phyloP scores from a whole-genome alignment of 1,284 basidiomycete species.

The Prillingera fragicola region DNA sequence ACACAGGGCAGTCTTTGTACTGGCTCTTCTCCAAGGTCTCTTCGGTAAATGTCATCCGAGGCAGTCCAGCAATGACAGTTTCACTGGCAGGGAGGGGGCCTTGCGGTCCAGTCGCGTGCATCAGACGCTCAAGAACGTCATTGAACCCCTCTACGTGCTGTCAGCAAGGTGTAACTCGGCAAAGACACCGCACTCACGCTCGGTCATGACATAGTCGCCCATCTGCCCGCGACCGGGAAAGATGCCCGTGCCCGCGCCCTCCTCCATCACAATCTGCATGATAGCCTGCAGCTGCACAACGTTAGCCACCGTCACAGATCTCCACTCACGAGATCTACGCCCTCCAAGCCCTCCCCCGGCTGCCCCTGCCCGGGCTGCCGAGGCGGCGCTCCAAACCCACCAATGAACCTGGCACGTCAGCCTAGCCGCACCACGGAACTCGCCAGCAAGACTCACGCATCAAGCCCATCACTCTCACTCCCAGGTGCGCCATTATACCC shows the following conservation, averaged over 20 bases:
- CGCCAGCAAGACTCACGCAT: conserved; percentile 5
- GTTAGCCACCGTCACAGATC: too few species aligned
- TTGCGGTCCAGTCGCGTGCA: conserved; percentile 45
- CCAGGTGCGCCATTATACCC: conserved; percentile 9
- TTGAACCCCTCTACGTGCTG: conserved; percentile 40
- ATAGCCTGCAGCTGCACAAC: conserved; percentile 34
- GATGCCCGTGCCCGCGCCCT: conserved; percentile 18
- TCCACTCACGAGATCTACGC: conserved; percentile 24
- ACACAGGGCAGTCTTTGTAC: conserved; percentile 46
- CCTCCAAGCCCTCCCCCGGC: conserved; percentile 9
- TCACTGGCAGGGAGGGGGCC: conserved; percentile 43
- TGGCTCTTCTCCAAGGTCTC: conserved; percentile 31
- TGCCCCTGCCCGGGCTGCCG: background rate
- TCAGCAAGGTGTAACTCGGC: background rate
- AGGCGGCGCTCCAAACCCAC: conserved; percentile 23
- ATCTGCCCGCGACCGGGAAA: conserved; percentile 23
- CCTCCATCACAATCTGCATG: conserved; percentile 27
- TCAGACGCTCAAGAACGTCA: conserved; percentile 41
- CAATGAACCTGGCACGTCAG: conserved; percentile 24
- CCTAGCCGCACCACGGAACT: background rate
- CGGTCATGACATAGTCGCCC: conserved; percentile 45
- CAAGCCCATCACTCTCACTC: conserved; percentile 6
- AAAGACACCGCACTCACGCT: conserved; percentile 32
- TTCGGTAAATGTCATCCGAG: conserved; percentile 38
- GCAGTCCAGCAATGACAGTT: conserved; percentile 41